Evolutionary conservation across 352 stramenopile genomes (phyloP).

Genomic region (Globisporangium megalacanthum): DNA sequence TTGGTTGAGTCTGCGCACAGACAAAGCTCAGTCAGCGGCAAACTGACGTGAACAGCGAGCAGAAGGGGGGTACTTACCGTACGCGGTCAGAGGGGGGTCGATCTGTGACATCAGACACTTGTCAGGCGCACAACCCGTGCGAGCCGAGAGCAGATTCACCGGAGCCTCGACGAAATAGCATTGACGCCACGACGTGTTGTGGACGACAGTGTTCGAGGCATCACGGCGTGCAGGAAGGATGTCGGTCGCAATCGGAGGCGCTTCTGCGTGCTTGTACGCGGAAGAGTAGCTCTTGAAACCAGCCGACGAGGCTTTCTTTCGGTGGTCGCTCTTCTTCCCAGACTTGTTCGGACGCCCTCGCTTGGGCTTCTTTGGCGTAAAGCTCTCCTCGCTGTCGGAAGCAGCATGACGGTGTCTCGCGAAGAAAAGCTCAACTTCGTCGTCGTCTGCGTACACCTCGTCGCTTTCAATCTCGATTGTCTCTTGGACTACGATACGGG

Average conservation of each 20-base stretch:
- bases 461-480: constrained; percentile 7
- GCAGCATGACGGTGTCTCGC: neutral
- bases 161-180: constrained; percentile 32
- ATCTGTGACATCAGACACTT: constrained; percentile 19
- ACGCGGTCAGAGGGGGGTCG: constrained; percentile 31
- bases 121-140: constrained; percentile 6
- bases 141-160: constrained; percentile 25
- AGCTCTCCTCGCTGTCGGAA: constrained; percentile 1
- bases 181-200: constrained; percentile 38
- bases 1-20: constrained; percentile 30
- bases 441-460: constrained; percentile 6
- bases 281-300: constrained; percentile 5
- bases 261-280: constrained; percentile 12
- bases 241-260: constrained; percentile 20
- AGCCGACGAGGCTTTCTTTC: constrained; percentile 8
- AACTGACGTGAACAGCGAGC: neutral
- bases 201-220: constrained; percentile 35
- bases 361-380: constrained; percentile 4
- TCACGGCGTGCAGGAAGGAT: constrained; percentile 23
- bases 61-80: constrained; percentile 21
- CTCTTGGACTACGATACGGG: neutral
- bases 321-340: constrained; percentile 11
- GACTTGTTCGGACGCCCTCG: constrained; percentile 8
- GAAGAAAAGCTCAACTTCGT: neutral
- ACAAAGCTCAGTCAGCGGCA: neutral